Percentiles rank a stretch among this genome's conserved stretches.
Conservation (phyloP, 345 rosid genomes). For the Psidium friedrichsthalianum region DNA sequence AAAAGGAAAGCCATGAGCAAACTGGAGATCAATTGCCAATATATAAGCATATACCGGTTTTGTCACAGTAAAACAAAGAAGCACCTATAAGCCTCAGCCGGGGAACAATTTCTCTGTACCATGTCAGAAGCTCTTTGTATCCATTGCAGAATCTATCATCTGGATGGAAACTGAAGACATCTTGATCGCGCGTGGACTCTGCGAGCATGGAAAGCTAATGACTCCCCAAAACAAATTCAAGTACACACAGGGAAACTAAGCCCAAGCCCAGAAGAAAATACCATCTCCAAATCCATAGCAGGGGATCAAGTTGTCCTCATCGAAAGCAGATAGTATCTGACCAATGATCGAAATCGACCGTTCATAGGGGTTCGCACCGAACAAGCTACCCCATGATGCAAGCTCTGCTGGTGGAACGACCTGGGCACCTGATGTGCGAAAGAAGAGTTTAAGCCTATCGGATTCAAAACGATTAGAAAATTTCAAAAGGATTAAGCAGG, state of each 20-base stretch:
- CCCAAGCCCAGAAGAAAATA: background rate
- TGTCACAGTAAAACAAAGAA: background rate
- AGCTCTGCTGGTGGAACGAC: constrained; percentile 26
- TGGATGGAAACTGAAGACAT: constrained; percentile 68
- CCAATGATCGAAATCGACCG: constrained; percentile 10
- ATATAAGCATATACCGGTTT: background rate
- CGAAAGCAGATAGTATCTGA: constrained; percentile 3
- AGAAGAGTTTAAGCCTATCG: constrained; percentile 3
- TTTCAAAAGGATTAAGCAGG: background rate
- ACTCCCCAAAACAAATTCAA: background rate
- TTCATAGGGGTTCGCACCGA: constrained; percentile 4
- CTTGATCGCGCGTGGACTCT: constrained; percentile 92
- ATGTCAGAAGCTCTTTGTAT: constrained; percentile 73
- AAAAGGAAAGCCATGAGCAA: background rate
- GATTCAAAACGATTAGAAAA: background rate
- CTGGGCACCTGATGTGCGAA: constrained; percentile 21
- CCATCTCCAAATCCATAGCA: constrained; percentile 17
- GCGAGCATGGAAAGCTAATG: background rate
- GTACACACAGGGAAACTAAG: background rate
- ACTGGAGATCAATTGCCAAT: background rate
- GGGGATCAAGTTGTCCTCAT: constrained; percentile 12
- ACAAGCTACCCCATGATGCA: constrained; percentile 10
- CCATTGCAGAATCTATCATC: constrained; percentile 63
- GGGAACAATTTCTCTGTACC: constrained; percentile 72
- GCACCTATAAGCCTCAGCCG: constrained; percentile 74